Base-by-base conservation (phyloP, 345 rosid genomes). In the Boechera stricta region DNA sequence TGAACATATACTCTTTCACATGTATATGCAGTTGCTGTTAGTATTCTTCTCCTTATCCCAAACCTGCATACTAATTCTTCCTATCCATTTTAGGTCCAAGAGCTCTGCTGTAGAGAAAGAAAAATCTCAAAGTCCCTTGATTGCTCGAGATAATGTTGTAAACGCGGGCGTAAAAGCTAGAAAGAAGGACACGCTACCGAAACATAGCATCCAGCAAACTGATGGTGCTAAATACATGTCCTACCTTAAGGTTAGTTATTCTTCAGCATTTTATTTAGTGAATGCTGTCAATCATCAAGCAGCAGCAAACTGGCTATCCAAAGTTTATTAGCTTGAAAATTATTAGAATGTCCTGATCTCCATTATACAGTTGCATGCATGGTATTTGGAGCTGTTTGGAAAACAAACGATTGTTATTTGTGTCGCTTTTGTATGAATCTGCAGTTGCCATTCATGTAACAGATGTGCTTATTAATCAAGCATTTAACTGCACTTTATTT, bases 161-260 rank as follows among this genome's bases (percentile, higher is more conserved):
- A 74, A 74, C 59, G 58, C 48, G 62, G 86, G 67, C 21, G 70
- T 72, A 67, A 87, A 67, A 76, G 52, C 70, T 35, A 78, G 65
- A 67, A 86, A 81, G 65, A 89, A 84, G 48, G 90, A 85, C 39
- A 86, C 63, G 82, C 58, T 87, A 73, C 87, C 69, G 49, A 86
- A 75, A 80, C 84, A 64, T 76, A 85, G 85, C 72, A 72, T 86
- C 71, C 75, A 81, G 69, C 87, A 71, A 63, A 83, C 77, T 67
- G 97, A 95, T 82, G 96, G 97, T 79, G 82, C 88, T 74, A 79
- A 88, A 64, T 95, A 95, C 72, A 95, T 95, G 99, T 91, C 99
- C 64, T 92, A 80, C 84, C 74, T 93, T 49, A 95, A 95, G 97
- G 99, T 92, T 54, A 26, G 88, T 48, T 13, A 24, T 84, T 67